Evolutionary conservation across 31 red algal species (phyloP), one percentile per base, ranked within the genome.

Genomic region (Odonthalia washingtoniensis): DNA sequence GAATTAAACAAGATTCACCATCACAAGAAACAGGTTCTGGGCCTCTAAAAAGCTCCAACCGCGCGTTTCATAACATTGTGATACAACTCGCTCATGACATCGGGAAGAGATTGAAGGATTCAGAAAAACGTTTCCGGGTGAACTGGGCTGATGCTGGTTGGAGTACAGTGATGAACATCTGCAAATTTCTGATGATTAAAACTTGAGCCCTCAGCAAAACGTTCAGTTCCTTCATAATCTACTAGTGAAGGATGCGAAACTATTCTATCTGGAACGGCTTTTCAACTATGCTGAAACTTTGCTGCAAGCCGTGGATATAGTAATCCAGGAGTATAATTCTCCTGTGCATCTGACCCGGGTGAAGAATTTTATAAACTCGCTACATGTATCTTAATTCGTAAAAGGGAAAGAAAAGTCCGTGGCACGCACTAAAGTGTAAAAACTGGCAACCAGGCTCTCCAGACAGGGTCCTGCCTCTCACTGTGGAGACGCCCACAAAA

Each of bases 241-340:
- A 26, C 27, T 72, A 14, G 14, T 6, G 14, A 26, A 26, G 9
- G 67, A 72, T 28, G 67, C 67, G 9, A 72, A 18, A 28, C 26
- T 6, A 28, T 28, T 72, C 33, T 72, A 72, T 36, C 14, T 72
- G 14, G 67, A 72, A 30, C 9, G 28, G 28, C 14, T 72, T 36
- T 12, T 18, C 9, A 28, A 12, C 67, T 72, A 72, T 36, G 67
- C 67, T 36, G 9, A 30, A 72, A 72, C 28, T 28, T 72, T 72
- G 14, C 26, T 18, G 28, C 67, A 72, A 26, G 67, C 67, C 9
- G 67, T 72, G 67, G 67, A 72, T 28, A 72, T 72, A 18, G 28
- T 72, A 14, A 36, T 18, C 28, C 9, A 36, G 27, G 67, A 72
- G 67, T 72, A 72, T 26, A 72, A 72, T 14, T 72, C 67, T 12